A percentile compares a stretch with the other conserved stretches of the same genome.
Conservation (phyloP, 305 asterid species). For the Fraxinus velutina region DNA sequence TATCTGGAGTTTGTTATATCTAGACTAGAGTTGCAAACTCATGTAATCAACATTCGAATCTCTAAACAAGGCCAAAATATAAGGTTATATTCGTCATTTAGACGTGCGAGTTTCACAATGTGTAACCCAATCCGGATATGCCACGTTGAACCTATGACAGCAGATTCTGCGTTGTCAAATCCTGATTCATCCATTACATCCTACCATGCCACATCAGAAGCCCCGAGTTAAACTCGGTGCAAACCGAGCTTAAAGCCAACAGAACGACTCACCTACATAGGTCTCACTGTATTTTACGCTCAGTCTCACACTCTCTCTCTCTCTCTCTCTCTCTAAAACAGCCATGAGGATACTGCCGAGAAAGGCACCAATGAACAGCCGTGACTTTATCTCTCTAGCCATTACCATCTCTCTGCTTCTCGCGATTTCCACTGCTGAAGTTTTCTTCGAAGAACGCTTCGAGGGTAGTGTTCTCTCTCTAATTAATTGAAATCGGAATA, state of each 20-base stretch:
- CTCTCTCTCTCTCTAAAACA: conserved; percentile 19
- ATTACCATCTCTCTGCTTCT: conserved; percentile 49
- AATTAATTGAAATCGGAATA: background rate
- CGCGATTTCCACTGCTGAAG: conserved; percentile 55
- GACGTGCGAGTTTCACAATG: conserved; percentile 20
- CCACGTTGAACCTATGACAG: background rate
- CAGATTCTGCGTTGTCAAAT: background rate
- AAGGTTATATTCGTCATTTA: conserved; percentile 2
- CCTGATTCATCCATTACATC: background rate
- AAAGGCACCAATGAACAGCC: conserved; percentile 35
- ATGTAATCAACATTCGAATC: background rate
- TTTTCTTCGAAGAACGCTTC: conserved; percentile 89
- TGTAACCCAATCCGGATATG: background rate
- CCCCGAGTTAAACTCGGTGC: background rate
- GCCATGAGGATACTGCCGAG: conserved; percentile 59
- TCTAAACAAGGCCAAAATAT: background rate
- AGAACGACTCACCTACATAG: conserved; percentile 24
- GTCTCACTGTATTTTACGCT: background rate
- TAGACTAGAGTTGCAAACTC: background rate
- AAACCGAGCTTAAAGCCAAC: conserved; percentile 20
- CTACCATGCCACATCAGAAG: background rate
- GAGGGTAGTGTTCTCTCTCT: conserved; percentile 42
- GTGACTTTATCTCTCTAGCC: conserved; percentile 41
- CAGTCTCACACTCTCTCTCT: background rate
- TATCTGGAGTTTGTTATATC: background rate